Evolutionary conservation across 495 filamentous ascomycete species (phyloP).

Genomic region (Penicillium tannophilum): DNA sequence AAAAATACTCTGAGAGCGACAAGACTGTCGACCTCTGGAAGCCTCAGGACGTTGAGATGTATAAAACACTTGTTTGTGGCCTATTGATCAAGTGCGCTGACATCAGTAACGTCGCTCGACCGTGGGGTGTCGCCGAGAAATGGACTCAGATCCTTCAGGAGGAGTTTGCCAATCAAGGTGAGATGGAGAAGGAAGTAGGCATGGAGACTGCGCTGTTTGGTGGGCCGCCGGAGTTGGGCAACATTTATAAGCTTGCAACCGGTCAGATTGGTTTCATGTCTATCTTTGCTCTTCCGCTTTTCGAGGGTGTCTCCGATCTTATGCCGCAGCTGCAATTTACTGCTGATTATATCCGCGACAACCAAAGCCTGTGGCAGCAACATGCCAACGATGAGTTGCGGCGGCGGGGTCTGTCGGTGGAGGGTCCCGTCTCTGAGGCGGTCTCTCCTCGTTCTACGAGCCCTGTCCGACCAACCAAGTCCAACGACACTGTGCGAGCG

Average conservation of each 20-base stretch:
- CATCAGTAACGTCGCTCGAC: constrained; percentile 95
- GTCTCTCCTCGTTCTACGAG: constrained; percentile 46
- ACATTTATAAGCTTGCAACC: constrained; percentile 76
- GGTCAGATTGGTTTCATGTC: constrained; percentile 96
- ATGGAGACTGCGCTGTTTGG: constrained; percentile 85
- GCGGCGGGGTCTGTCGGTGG: constrained; percentile 31
- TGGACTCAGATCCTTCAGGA: constrained; percentile 93
- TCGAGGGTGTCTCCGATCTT: constrained; percentile 80
- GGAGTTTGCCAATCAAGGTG: constrained; percentile 89
- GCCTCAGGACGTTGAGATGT: constrained; percentile 66
- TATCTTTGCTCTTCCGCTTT: constrained; percentile 88
- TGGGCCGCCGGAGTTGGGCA: constrained; percentile 79
- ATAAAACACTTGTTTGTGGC: constrained; percentile 78
- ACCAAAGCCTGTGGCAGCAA: constrained; percentile 71
- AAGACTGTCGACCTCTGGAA: constrained; percentile 68
- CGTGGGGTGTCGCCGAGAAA: constrained; percentile 74
- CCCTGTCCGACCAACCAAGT: constrained; percentile 22
- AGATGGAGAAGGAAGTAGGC: constrained; percentile 84
- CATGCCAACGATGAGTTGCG: constrained; percentile 58
- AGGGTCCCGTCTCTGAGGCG: constrained; percentile 24
- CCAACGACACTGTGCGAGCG: constrained; percentile 10
- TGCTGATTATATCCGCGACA: constrained; percentile 74
- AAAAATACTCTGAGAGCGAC: constrained; percentile 66
- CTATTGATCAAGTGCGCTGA: constrained; percentile 97
- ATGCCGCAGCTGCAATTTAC: constrained; percentile 81